phyloP scores from a whole-genome alignment of 176 grass and related monocot genomes.

The Tillandsia fasciculata region DNA sequence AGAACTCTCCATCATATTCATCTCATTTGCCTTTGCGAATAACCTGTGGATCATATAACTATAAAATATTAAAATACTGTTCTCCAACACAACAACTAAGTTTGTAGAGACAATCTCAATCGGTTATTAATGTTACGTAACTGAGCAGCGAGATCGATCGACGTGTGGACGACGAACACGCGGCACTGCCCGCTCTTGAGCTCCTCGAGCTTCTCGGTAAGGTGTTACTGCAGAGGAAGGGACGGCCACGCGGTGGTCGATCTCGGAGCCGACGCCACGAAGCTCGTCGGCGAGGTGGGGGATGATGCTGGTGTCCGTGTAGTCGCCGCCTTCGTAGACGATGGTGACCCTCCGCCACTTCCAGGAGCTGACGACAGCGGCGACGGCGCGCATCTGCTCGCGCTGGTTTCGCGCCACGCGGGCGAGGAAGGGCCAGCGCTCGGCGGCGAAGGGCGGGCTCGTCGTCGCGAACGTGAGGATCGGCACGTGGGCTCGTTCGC shows the following conservation, averaged over 20 bases:
- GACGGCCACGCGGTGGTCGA: conserved; percentile 32
- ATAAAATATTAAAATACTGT: too few species aligned
- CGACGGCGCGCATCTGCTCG: conserved; percentile 26
- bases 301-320: conserved; percentile 31
- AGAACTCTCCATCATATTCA: conserved; percentile 36
- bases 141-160: conserved; percentile 7
- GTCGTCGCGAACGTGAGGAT: conserved; percentile 53
- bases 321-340: conserved; percentile 47
- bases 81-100: too few species aligned
- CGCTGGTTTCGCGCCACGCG: conserved; percentile 35
- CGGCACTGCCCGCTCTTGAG: conserved; percentile 35
- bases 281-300: conserved; percentile 48
- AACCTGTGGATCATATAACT: too few species aligned
- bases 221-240: conserved; percentile 14
- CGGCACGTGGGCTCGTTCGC: conserved; percentile 36
- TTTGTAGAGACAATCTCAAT: too few species aligned
- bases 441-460: conserved; percentile 29
- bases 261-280: conserved; percentile 19
- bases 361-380: conserved; percentile 33
- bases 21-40: conserved; percentile 32
- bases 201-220: conserved; percentile 21
- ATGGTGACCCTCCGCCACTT: conserved; percentile 41
- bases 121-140: too few species aligned
- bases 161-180: conserved; percentile 51
- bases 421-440: conserved; percentile 28